Evolutionary conservation across 2,329 filamentous ascomycete species (phyloP), one percentile per base, ranked within the genome.

Genomic region (Aspergillus transmontanensis): DNA sequence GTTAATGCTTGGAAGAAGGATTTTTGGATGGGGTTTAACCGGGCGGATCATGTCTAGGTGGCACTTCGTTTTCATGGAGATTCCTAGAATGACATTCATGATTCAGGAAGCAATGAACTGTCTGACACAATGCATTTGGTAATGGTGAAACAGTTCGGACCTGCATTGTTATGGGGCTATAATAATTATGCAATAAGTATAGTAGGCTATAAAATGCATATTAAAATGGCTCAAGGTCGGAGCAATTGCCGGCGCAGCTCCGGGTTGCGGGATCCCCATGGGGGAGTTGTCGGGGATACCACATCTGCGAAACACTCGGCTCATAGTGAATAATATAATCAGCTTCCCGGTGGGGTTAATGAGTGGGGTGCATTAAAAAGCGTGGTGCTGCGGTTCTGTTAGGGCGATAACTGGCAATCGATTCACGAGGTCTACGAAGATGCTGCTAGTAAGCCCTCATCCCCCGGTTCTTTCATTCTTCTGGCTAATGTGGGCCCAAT

Each of bases 1-100:
- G 58, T 64, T 4, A 61, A 64, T 36, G 34, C 34, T 6, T 36
- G 34, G 34, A 36, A 36, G 34, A 36, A 14, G 6, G 39, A 41
- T 19, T 41, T 41, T n/a, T 41, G 39, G 39, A 9, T 1, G 39
- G 39, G 16, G 16, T 41, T 41, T 41, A 19, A 41, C 7, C 39
- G 7, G 6, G 39, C n/a, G 39, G 19, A 1, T 41, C 16, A 41
- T 41, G 6, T n/a, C 19, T 41, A 41, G 39, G 16, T n/a, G 7
- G 39, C 6, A 9, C 9, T 19, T n/a, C 19, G 6, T 41, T 41
- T 3, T 6, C 39, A n/a, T 7, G 39, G 39, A 41, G 39, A 41
- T n/a, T n/a, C 16, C 1, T 41, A 3, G 39, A n/a, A 41, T 41
- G 16, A 41, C 16, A n/a, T 12, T 36, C 26, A 28, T 28, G 26